Base-by-base conservation (phyloP, 495 filamentous ascomycete species). In the Hypoxylon rickii region DNA sequence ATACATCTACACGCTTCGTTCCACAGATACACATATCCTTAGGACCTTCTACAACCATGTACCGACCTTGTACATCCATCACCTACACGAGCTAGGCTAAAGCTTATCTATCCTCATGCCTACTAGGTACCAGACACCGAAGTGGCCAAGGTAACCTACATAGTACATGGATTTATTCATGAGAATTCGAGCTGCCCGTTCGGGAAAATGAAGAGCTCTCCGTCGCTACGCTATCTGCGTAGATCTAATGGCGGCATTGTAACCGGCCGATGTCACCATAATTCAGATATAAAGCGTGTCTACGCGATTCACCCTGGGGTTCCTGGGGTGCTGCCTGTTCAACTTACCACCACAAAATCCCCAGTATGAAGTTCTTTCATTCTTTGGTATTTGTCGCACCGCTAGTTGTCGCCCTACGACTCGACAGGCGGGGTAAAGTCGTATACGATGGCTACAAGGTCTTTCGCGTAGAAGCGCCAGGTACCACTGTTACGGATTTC, bases 361-460 rank as follows among this genome's bases (percentile, higher is more conserved):
- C 42, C 59, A 55, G 8, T 36, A 69, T 69, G 66, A 64, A 60
- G 48, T 52, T 66, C 36, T 43, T 66, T 21, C 47, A 49, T 7
- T 31, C 39, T 36, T 34, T 63, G 33, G 29, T 60, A 13, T 34
- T 56, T 2, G 18, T 59, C 49, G 66, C 63, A n/a, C 47, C 66
- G 37, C 45, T 66, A 20, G 31, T 50, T 8, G 44, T 22, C 24
- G 56, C 55, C 20, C 15, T 64, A n/a, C 59, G 49, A 7, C 40
- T 66, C n/a, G 66, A 69, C 7, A 55, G 63, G 47, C 56, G 46
- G 42, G 66, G 66, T 44, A 59, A 51, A 29, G 60, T 54, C 34
- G 33, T 52, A 6, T 79, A 79, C 44, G 69, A 74, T 60, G 76
- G 75, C 52, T 79, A 72, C 60, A 73, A 77, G 54, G 70, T 77